A percentile compares a stretch with the other conserved stretches of the same genome.
Conservation (phyloP, 805 yeast genomes). For the Zygosaccharomyces bailii region DNA sequence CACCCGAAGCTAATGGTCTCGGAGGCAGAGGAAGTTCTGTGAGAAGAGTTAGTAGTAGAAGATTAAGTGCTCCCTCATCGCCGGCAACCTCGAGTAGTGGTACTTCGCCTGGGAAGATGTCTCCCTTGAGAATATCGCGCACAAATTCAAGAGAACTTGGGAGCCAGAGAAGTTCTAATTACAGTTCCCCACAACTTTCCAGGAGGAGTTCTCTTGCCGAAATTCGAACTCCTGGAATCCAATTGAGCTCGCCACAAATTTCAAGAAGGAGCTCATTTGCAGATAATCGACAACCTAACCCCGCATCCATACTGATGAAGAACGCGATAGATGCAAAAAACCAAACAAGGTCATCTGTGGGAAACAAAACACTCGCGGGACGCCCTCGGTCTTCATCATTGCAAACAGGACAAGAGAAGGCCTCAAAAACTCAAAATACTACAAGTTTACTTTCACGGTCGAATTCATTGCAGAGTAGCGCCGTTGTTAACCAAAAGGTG, state of each 20-base stretch:
- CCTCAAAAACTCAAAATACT: constrained; percentile 3
- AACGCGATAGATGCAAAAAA: constrained; percentile 10
- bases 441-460: constrained; percentile 22
- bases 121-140: constrained; percentile 23
- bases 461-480: constrained; percentile 32
- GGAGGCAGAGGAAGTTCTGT: constrained; percentile 4
- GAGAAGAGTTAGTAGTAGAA: constrained; percentile 12
- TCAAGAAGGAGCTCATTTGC: constrained; percentile 22
- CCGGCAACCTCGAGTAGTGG: constrained; percentile 15
- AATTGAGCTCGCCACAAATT: constrained; percentile 17
- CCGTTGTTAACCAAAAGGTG: constrained; percentile 27
- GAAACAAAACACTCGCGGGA: constrained; percentile 12
- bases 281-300: constrained; percentile 10
- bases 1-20: constrained; percentile 9
- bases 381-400: constrained; percentile 36
- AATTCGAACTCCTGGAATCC: constrained; percentile 6
- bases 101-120: constrained; percentile 16
- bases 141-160: constrained; percentile 21
- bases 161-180: constrained; percentile 4
- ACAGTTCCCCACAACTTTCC: constrained; percentile 21
- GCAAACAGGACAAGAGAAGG: constrained; percentile 23
- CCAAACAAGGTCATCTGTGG: constrained; percentile 6
- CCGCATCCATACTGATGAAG: constrained; percentile 5
- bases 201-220: constrained; percentile 21
- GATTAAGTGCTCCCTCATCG: constrained; percentile 14